Percentiles rank a stretch among this genome's conserved stretches.
phyloP scores from a whole-genome alignment of 306 rosid species.

The Prunus persica region DNA sequence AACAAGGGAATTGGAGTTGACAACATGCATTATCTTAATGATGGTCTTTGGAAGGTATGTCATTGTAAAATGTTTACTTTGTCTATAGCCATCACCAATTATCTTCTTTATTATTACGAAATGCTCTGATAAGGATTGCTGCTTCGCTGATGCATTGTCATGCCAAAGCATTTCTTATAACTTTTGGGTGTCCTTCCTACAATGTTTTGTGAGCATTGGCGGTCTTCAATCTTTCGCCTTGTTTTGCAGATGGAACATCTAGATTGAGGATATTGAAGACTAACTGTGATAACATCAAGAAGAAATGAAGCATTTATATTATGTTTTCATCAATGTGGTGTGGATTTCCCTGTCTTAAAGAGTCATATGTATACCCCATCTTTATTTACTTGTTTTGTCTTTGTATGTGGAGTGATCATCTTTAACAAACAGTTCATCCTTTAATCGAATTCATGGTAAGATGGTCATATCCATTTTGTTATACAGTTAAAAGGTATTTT shows the following conservation, averaged over 20 bases:
- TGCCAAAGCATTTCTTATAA: not conserved
- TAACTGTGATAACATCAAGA: conserved; percentile 1
- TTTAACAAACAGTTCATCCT: not conserved
- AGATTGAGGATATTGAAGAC: conserved; percentile 51
- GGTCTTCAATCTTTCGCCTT: not conserved
- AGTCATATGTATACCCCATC: not conserved
- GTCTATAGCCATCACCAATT: not conserved
- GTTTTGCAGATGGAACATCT: conserved; percentile 67
- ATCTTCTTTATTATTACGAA: not conserved
- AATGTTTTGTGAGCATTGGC: not conserved
- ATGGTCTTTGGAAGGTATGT: conserved; percentile 97
- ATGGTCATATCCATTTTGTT: not conserved
- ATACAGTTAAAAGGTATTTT: not conserved
- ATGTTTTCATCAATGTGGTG: not conserved
- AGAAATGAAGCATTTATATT: not conserved
- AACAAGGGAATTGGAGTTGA: conserved; percentile 98
- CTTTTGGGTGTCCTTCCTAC: not conserved
- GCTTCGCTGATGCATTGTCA: not conserved
- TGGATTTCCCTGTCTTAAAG: not conserved
- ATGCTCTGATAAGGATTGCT: not conserved
- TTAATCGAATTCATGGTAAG: not conserved
- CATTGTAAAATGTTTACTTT: conserved; percentile 12
- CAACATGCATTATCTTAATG: conserved; percentile 97
- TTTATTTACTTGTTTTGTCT: not conserved
- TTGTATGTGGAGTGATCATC: not conserved